These are phyloP conservation scores for Sphagnum contortum DNA, from an alignment of 225 moss, liverwort and hornwort species.

Conservation along the genomic window DNA sequence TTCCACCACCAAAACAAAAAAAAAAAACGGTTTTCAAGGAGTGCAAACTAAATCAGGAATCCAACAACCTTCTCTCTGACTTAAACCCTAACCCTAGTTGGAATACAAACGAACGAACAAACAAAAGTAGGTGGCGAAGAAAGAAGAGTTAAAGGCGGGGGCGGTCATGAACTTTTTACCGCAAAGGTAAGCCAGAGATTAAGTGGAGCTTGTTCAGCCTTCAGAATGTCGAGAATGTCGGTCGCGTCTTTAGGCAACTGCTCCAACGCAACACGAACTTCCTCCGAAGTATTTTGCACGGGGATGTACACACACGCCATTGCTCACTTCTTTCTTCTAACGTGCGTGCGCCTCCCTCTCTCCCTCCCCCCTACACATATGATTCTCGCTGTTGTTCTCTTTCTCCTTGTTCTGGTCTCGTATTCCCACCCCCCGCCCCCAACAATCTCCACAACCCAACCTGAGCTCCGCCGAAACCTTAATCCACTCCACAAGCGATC, in stretches of 20 bases:
- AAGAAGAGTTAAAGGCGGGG: too few species aligned
- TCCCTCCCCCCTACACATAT: too few species aligned
- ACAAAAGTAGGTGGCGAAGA: not conserved
- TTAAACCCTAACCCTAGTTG: not conserved
- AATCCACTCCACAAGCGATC: too few species aligned
- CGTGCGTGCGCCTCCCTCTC: too few species aligned
- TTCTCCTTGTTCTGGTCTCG: too few species aligned
- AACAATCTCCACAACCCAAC: too few species aligned
- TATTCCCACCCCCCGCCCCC: too few species aligned
- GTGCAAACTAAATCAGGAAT: too few species aligned
- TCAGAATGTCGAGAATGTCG: constrained; percentile 90
- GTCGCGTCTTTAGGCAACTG: constrained; percentile 90
- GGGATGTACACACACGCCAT: constrained; percentile 98
- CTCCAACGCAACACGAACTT: constrained; percentile 87
- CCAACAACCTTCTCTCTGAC: too few species aligned
- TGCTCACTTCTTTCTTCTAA: not conserved
- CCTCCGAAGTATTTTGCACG: constrained; percentile 93
- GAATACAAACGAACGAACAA: not conserved
- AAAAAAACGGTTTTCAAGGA: not conserved
- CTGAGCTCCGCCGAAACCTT: too few species aligned
- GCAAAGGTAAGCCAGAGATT: constrained; percentile 97
- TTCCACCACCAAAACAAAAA: not conserved
- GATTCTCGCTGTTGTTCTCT: too few species aligned
- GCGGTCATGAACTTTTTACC: constrained; percentile 4
- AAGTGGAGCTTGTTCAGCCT: constrained; percentile 94